Conservation (phyloP, 169 alveolate species). For the Plasmodium vivax region DNA sequence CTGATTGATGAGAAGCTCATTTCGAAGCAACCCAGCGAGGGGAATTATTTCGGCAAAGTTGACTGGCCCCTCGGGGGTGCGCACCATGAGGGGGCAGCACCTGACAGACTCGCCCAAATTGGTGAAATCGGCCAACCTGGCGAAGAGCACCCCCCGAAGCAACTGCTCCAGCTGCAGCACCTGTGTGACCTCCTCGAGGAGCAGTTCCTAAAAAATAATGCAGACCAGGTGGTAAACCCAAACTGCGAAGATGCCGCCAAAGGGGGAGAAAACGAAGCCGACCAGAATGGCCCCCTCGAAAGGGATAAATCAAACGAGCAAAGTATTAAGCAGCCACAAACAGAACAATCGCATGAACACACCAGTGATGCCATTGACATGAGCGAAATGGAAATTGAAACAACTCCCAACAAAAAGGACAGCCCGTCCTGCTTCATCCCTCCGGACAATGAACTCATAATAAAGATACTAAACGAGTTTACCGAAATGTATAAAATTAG, state of each 20-base stretch:
- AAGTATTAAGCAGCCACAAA: background rate
- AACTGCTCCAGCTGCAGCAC: background rate
- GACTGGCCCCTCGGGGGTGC: background rate
- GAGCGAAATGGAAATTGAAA: background rate
- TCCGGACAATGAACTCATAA: slow-evolving; percentile 55
- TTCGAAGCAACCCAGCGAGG: background rate
- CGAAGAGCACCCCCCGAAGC: background rate
- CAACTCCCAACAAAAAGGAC: background rate
- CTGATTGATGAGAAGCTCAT: slow-evolving; percentile 37
- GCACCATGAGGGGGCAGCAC: background rate
- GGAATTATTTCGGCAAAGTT: background rate
- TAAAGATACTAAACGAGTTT: slow-evolving; percentile 43
- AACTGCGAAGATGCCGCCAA: background rate
- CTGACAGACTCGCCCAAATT: background rate
- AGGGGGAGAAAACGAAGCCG: background rate
- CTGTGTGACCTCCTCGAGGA: slow-evolving; percentile 43
- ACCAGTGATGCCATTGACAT: background rate
- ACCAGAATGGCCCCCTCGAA: background rate
- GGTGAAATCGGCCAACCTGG: background rate
- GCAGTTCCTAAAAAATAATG: slow-evolving; percentile 45
- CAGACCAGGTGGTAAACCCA: background rate
- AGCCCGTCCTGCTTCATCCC: slow-evolving; percentile 8
- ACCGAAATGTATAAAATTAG: slow-evolving; percentile 32
- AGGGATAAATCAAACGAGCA: background rate
- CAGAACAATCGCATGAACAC: background rate